These are phyloP conservation scores for Albifimbria verrucaria DNA, from an alignment of 2,329 filamentous ascomycete species.

Conservation along the genomic window DNA sequence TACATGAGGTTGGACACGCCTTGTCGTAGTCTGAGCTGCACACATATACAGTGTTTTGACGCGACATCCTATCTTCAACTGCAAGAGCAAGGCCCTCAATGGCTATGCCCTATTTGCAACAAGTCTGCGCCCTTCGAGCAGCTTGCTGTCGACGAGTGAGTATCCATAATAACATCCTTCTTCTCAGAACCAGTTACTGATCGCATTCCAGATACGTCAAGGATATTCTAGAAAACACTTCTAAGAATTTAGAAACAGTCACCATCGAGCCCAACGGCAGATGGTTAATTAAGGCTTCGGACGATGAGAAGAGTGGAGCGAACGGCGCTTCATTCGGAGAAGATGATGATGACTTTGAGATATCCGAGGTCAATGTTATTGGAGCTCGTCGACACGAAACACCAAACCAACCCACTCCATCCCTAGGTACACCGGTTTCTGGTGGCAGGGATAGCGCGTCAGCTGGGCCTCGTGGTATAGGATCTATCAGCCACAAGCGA, in stretches of 20 bases:
- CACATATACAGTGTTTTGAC: slow-evolving; percentile 93
- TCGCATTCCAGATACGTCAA: slow-evolving; percentile 65
- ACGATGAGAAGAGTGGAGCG: slow-evolving; percentile 26
- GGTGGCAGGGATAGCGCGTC: slow-evolving; percentile 31
- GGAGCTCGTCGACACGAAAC: slow-evolving; percentile 32
- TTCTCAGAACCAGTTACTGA: slow-evolving; percentile 10
- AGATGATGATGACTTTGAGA: slow-evolving; percentile 49
- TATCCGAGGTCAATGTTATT: slow-evolving; percentile 39
- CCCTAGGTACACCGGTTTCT: slow-evolving; percentile 35
- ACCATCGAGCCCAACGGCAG: slow-evolving; percentile 83
- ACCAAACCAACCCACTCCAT: slow-evolving; percentile 31
- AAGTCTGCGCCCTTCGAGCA: slow-evolving; percentile 77
- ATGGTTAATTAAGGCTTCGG: slow-evolving; percentile 55
- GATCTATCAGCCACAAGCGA: slow-evolving; percentile 42
- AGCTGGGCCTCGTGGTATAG: slow-evolving; percentile 28
- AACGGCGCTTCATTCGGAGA: slow-evolving; percentile 25
- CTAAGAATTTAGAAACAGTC: slow-evolving; percentile 73
- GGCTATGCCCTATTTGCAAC: slow-evolving; percentile 93
- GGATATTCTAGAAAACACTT: slow-evolving; percentile 76
- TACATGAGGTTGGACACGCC: slow-evolving; percentile 78
- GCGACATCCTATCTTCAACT: slow-evolving; percentile 87
- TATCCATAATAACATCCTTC: slow-evolving; percentile 8
- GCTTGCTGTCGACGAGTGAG: slow-evolving; percentile 83
- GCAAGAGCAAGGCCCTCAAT: slow-evolving; percentile 94
- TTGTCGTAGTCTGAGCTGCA: slow-evolving; percentile 75